Evolutionary conservation across 2,329 filamentous ascomycete genomes (phyloP), one percentile per base, ranked within the genome.

Genomic region (Emmonsiellopsis sp.): DNA sequence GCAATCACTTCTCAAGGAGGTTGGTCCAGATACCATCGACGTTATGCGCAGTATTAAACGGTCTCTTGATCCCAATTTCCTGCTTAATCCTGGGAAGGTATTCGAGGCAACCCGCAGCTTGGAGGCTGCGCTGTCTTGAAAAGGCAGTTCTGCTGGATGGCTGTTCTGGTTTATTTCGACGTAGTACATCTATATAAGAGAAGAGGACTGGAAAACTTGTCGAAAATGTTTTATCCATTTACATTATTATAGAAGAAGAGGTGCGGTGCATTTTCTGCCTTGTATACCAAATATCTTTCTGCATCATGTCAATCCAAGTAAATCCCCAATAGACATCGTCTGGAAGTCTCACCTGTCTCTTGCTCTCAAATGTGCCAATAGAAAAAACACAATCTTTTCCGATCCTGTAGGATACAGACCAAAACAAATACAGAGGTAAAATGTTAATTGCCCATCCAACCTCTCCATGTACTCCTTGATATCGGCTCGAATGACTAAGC

Each of bases 41-140:
- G 85, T 94, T 21, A 95, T 95, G 90, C 85, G 82, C 63, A 83
- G 80, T 57, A 83, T 95, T 67, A 95, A 95, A 71, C 69, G 74
- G n/a, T 82, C 88, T 8, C 73, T 95, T 46, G 90, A 95, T 73
- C 90, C 90, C 1, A 71, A 84, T 49, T 94, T 90, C 87, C 81
- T 95, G 53, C 81, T 95, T 81, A 95, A 95, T 61, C 90, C 90
- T 0, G 89, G 89, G 1, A 95, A 95, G 74, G 92, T 95, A 58
- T 90, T 95, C 70, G 87, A 94, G 59, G 73, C 81, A 52, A 60
- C 42, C 36, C 55, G 37, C 7, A 21, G n/a, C 7, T 6, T 51
- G 40, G 49, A 51, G 21, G 21, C 11, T 14, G 32, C 11, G 6
- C n/a, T 34, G 10, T 5, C 17, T 32, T 36, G 39, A 44, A 11